Conservation (phyloP, 495 filamentous ascomycete genomes). For the Bacidia gigantensis region DNA sequence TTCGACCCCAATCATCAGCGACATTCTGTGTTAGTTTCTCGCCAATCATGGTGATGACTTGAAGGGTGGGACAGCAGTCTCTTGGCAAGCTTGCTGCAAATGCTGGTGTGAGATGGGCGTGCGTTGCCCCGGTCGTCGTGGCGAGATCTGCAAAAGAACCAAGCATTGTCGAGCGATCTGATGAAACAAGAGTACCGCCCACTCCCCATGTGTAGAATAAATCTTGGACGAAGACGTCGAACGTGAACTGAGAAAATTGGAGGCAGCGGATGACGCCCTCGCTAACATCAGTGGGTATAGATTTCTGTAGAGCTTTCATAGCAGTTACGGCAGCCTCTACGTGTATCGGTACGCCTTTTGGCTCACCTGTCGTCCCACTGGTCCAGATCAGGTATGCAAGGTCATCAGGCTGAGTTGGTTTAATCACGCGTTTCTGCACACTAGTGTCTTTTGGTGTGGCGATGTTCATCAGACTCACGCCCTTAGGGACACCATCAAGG, state of each 20-base stretch:
- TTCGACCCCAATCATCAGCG: constrained; percentile 27
- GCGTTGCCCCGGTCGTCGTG: constrained; percentile 24
- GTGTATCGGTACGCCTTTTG: constrained; percentile 18
- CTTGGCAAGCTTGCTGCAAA: constrained; percentile 24
- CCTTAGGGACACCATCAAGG: constrained; percentile 22
- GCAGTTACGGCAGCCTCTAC: constrained; percentile 21
- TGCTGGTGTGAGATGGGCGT: constrained; percentile 28
- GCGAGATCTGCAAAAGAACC: constrained; percentile 24
- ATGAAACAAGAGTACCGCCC: constrained; percentile 26
- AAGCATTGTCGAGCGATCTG: constrained; percentile 24
- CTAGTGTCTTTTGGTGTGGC: constrained; percentile 2
- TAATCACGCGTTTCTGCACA: not conserved
- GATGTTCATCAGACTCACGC: constrained; percentile 19
- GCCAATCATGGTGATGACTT: constrained; percentile 20
- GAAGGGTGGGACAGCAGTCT: constrained; percentile 22
- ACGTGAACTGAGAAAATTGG: constrained; percentile 28
- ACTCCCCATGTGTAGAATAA: constrained; percentile 29
- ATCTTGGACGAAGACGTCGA: constrained; percentile 30
- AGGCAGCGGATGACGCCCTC: constrained; percentile 22
- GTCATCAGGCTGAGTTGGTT: constrained; percentile 14
- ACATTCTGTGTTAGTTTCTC: constrained; percentile 24
- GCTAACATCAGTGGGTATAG: constrained; percentile 21
- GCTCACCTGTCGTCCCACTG: constrained; percentile 24
- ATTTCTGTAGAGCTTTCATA: constrained; percentile 23
- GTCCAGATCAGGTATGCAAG: constrained; percentile 28